Conservation (phyloP, 345 rosid genomes). For the Garcia nutans region DNA sequence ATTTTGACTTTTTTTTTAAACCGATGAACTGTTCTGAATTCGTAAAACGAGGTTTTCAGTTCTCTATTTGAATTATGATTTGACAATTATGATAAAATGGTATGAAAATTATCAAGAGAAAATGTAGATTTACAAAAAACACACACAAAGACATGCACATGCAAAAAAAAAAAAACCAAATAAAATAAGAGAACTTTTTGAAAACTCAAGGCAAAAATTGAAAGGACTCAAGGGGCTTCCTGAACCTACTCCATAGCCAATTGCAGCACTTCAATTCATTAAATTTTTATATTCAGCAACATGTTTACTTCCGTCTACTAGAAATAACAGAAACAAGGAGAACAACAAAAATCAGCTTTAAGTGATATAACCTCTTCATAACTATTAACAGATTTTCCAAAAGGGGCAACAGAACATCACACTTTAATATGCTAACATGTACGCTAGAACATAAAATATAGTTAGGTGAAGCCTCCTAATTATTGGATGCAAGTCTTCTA, state of each 20-base stretch:
- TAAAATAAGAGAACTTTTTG: constrained; percentile 54
- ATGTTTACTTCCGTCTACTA: constrained; percentile 55
- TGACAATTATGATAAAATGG: neutral
- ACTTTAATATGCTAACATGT: neutral
- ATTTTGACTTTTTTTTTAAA: too few species aligned
- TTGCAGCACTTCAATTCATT: constrained; percentile 83
- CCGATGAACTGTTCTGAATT: too few species aligned
- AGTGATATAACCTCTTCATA: neutral
- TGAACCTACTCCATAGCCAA: constrained; percentile 81
- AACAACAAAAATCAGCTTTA: neutral
- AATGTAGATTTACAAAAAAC: constrained; percentile 8
- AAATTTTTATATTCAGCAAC: constrained; percentile 47
- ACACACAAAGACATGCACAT: too few species aligned
- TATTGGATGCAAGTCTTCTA: neutral
- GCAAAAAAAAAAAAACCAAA: neutral
- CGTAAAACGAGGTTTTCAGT: too few species aligned
- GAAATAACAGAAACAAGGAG: constrained; percentile 24
- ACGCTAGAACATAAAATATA: neutral
- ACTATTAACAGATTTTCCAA: neutral
- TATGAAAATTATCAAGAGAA: constrained; percentile 7
- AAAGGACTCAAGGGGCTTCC: constrained; percentile 87
- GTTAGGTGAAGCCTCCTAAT: neutral
- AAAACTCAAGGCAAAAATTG: constrained; percentile 80
- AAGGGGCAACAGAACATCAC: neutral
- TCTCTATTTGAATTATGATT: too few species aligned